phyloP scores from a whole-genome alignment of 345 rosid genomes.

The Eucalyptus rudis region DNA sequence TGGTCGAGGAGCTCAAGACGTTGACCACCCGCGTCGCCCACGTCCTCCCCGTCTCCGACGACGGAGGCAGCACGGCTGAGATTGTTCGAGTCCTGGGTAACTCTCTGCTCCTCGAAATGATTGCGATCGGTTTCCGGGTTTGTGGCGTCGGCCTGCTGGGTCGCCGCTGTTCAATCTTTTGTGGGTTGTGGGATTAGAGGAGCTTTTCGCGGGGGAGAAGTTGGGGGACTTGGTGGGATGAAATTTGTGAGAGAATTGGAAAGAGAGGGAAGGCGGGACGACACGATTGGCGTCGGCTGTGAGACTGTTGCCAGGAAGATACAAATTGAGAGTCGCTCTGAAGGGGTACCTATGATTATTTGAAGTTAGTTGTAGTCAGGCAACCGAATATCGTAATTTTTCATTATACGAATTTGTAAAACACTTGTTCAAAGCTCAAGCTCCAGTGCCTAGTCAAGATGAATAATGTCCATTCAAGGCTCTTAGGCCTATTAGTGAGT shows the following conservation, averaged over 20 bases:
- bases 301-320: not conserved
- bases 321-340: not conserved
- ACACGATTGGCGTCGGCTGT: not conserved
- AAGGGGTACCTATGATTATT: not conserved
- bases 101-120: not conserved
- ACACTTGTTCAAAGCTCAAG: not conserved
- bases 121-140: not conserved
- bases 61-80: constrained; percentile 98
- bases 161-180: not conserved
- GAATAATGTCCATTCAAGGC: not conserved
- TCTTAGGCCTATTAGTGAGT: not conserved
- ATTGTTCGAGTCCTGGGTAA: constrained; percentile 90
- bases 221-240: not conserved
- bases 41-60: constrained; percentile 94
- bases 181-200: not conserved
- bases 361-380: not conserved
- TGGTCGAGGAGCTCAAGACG: constrained; percentile 80
- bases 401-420: not conserved
- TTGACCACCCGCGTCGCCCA: constrained; percentile 79
- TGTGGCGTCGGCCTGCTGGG: not conserved
- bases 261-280: not conserved
- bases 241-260: not conserved
- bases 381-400: not conserved
- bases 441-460: not conserved
- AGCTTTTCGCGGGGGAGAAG: not conserved